Conservation (phyloP, 2,329 filamentous ascomycete genomes). For the Cyphellophora attinorum region DNA sequence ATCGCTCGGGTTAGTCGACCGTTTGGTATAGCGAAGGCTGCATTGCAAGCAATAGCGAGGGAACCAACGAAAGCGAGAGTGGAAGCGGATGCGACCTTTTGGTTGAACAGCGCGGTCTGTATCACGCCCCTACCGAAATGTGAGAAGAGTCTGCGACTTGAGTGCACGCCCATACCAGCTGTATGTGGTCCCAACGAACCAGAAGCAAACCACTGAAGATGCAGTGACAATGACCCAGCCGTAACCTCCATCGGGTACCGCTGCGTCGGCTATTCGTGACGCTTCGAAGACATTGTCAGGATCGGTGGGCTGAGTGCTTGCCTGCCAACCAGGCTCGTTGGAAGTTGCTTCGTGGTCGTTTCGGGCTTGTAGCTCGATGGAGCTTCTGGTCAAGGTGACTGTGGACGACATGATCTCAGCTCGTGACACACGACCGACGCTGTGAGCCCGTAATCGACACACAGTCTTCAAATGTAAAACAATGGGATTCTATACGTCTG, state of each 20-base stretch:
- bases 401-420: too few relatives aligned
- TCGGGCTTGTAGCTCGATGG: too few relatives aligned
- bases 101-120: conserved; percentile 37
- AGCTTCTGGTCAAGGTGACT: too few relatives aligned
- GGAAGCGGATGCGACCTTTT: conserved; percentile 19
- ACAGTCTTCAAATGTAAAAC: too few relatives aligned
- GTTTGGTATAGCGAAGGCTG: conserved; percentile 42
- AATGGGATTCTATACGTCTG: too few relatives aligned
- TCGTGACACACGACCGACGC: too few relatives aligned
- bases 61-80: conserved; percentile 52
- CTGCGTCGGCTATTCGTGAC: conserved; percentile 35
- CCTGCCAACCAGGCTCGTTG: too few relatives aligned
- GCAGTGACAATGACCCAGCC: conserved; percentile 46
- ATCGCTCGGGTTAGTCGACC: conserved; percentile 39
- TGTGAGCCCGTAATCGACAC: too few relatives aligned
- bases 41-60: conserved; percentile 40
- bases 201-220: conserved; percentile 45
- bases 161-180: too few relatives aligned
- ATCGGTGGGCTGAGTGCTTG: not conserved
- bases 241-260: conserved; percentile 46
- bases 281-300: conserved; percentile 30
- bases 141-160: too few relatives aligned
- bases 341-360: too few relatives aligned
- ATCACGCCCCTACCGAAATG: conserved; percentile 52
- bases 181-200: conserved; percentile 49